Evolutionary conservation across 2,329 filamentous ascomycete species (phyloP), one percentile per base, ranked within the genome.

Genomic region (Talaromyces verruculosus): DNA sequence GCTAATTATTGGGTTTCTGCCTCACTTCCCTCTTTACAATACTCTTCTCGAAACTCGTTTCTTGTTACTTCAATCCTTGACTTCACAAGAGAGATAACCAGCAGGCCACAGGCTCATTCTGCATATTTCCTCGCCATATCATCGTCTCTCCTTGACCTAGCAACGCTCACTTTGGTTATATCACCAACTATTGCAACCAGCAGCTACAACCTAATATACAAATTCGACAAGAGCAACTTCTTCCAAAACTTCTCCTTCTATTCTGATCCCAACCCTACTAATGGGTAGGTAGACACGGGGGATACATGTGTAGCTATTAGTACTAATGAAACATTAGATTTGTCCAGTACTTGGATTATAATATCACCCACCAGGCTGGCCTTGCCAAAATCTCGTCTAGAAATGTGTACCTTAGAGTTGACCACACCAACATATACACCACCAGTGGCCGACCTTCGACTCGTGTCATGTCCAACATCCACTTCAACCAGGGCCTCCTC

Each of bases 201-300:
- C 65, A 73, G 68, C 65, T 82, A 82, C 67, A 70, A 73, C 41
- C 73, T 83, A 51, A 70, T 76, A 6, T 75, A 82, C 65, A 76
- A 74, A 60, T 83, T 82, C 73, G 74, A 79, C 11, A 81, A 81
- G 5, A 72, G 78, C 25, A 76, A 76, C 64, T 85, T 85, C 74
- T 82, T 84, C 68, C 74, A 80, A 33, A 76, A 79, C 64, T 85
- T 85, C 71, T 77, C 81, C 58, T 84, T 84, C 72, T 83, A 79
- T 68, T 79, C 77, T 4, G 77, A 76, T 1, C 61, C 76, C 2
- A 83, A 85, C 70, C 82, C 83, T 0, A 83, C 82, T 3, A 76
- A 82, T 61, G 83, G 83, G 25, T 84, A 80, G 68, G 61, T 49
- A n/a, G 19, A 47, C 43, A 11, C 6, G 39, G 10, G 19, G 30